Percentiles rank a stretch among this genome's conserved stretches.
Evolutionary conservation across 2,329 filamentous ascomycete species (phyloP).

Genomic region (Sclerotiophoma versabilis): DNA sequence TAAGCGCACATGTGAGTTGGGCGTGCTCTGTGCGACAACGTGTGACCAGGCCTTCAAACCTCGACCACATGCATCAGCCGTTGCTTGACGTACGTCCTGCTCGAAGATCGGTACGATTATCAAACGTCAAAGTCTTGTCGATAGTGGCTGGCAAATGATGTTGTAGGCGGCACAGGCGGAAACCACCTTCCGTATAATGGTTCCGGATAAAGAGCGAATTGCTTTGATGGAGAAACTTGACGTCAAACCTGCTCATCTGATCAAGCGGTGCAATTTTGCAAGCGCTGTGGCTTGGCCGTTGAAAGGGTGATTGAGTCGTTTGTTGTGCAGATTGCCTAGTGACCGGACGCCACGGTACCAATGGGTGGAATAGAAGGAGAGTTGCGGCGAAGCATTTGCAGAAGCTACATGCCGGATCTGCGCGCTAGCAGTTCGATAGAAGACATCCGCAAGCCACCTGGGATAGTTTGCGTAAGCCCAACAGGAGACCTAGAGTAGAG

Average conservation of each 20-base stretch:
- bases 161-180: neutral
- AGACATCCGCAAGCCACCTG: neutral
- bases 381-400: conserved; percentile 11
- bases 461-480: neutral
- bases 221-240: neutral
- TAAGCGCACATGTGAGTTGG: neutral
- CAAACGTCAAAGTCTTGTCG: neutral
- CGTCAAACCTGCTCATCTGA: neutral
- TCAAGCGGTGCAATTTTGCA: neutral
- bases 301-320: neutral
- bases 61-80: neutral
- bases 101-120: neutral
- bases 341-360: conserved; percentile 14
- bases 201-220: conserved; percentile 6
- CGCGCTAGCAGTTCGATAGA: neutral
- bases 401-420: conserved; percentile 13
- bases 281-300: neutral
- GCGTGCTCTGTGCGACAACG: neutral
- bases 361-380: conserved; percentile 18
- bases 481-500: neutral
- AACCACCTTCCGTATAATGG: neutral
- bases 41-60: neutral
- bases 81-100: conserved; percentile 4
- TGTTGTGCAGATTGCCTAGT: neutral
- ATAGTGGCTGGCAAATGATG: neutral